These are phyloP conservation scores for Alternaria dauci DNA, from an alignment of 2,329 filamentous ascomycete species.

Conservation along the genomic window DNA sequence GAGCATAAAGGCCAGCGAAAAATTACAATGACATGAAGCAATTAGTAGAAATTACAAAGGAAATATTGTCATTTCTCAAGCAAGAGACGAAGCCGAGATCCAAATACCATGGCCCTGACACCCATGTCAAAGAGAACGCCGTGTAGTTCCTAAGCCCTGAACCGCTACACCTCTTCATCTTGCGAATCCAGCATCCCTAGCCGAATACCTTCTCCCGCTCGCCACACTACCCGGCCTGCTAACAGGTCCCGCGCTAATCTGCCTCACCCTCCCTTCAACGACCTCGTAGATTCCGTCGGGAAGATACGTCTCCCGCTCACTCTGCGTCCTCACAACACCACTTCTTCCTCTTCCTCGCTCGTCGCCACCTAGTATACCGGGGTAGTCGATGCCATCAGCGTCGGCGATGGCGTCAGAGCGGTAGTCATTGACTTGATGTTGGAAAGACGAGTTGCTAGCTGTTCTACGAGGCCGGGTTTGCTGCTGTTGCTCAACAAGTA, in stretches of 20 bases:
- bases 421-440: not conserved
- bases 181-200: constrained; percentile 11
- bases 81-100: not conserved
- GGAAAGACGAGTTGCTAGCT: not conserved
- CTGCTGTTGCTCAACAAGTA: not conserved
- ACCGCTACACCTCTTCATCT: not conserved
- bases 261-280: constrained; percentile 12
- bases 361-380: not conserved
- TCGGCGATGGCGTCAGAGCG: not conserved
- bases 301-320: constrained; percentile 9
- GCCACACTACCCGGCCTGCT: not conserved
- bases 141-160: no score
- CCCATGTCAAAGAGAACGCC: not conserved
- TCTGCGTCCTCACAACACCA: not conserved
- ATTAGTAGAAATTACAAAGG: not conserved
- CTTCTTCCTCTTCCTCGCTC: not conserved
- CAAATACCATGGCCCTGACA: not conserved
- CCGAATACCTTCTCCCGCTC: not conserved
- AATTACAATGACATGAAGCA: not conserved
- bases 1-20: not conserved
- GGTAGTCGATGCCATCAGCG: not conserved
- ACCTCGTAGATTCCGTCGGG: constrained; percentile 18
- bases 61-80: not conserved
- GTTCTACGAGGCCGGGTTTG: not conserved
- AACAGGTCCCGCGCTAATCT: constrained; percentile 1